Evolutionary conservation across 371 early-diverging fungal species (phyloP).

Genomic region (Mucor piriformis): DNA sequence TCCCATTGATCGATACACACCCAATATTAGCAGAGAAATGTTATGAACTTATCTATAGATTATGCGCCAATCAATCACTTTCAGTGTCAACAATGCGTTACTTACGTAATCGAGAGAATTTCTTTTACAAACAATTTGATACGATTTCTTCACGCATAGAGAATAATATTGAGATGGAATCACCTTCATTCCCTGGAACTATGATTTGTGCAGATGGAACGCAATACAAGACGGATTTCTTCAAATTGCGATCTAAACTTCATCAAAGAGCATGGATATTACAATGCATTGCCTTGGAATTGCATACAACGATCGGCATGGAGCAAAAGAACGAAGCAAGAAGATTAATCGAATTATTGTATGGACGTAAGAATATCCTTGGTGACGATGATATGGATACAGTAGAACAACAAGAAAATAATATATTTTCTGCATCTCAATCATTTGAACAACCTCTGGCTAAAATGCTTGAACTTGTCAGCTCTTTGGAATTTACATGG

Average conservation of each 20-base stretch:
- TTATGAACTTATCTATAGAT: slow-evolving; percentile 78
- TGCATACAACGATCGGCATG: slow-evolving; percentile 60
- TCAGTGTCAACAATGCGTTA: slow-evolving; percentile 77
- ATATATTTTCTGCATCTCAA: slow-evolving; percentile 87
- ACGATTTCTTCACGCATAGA: slow-evolving; percentile 54
- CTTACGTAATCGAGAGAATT: slow-evolving; percentile 79
- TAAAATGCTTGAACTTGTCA: slow-evolving; percentile 60
- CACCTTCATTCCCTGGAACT: slow-evolving; percentile 17
- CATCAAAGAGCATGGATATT: slow-evolving; percentile 92
- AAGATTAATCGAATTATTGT: slow-evolving; percentile 66
- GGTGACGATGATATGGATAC: slow-evolving; percentile 32
- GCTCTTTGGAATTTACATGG: slow-evolving; percentile 61
- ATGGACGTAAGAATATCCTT: slow-evolving; percentile 26
- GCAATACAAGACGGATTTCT: slow-evolving; percentile 44
- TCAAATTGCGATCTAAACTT: slow-evolving; percentile 65
- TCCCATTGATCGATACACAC: slow-evolving; percentile 66
- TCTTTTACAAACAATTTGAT: slow-evolving; percentile 66
- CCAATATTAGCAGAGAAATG: slow-evolving; percentile 87
- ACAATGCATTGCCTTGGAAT: slow-evolving; percentile 82
- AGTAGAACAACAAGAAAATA: slow-evolving; percentile 45
- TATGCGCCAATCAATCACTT: slow-evolving; percentile 74
- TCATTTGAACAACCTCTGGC: slow-evolving; percentile 50
- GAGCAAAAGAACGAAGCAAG: slow-evolving; percentile 52
- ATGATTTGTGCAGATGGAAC: slow-evolving; percentile 34
- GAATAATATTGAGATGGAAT: slow-evolving; percentile 29